These are phyloP conservation scores for Lithospermum erythrorhizon DNA, from an alignment of 257 asterid genomes.

Conservation along the genomic window DNA sequence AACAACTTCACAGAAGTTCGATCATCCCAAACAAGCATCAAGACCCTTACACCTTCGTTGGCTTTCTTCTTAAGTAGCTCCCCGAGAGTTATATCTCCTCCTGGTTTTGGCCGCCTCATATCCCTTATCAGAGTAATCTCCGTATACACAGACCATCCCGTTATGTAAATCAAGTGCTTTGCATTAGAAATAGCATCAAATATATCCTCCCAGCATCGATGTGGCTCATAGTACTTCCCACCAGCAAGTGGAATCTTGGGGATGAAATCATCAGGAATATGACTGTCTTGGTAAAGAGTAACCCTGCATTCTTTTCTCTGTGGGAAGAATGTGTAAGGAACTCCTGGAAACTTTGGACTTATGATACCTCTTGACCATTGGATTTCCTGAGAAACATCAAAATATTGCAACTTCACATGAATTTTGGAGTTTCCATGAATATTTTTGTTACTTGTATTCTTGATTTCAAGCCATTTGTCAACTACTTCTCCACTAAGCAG, in stretches of 20 bases:
- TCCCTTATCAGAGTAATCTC: slow-evolving; percentile 47
- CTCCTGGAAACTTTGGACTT: slow-evolving; percentile 21
- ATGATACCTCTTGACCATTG: slow-evolving; percentile 23
- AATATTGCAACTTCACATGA: slow-evolving; percentile 25
- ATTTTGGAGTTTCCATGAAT: slow-evolving; percentile 24
- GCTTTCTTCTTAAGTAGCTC: slow-evolving; percentile 56
- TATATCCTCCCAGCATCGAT: slow-evolving; percentile 64
- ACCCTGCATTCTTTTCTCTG: slow-evolving; percentile 45
- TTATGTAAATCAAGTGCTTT: slow-evolving; percentile 45
- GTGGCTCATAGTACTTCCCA: slow-evolving; percentile 44
- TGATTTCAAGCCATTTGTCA: slow-evolving; percentile 29
- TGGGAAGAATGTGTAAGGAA: slow-evolving; percentile 50
- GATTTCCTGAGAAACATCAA: slow-evolving; percentile 17
- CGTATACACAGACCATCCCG: slow-evolving; percentile 68
- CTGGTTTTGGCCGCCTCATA: slow-evolving; percentile 37
- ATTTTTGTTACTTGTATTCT: slow-evolving; percentile 14
- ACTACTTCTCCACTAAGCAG: slow-evolving; percentile 15
- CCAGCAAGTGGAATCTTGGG: slow-evolving; percentile 51
- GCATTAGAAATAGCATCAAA: slow-evolving; percentile 47
- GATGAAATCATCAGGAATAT: slow-evolving; percentile 47
- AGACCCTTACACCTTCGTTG: slow-evolving; percentile 53
- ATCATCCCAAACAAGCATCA: slow-evolving; percentile 71
- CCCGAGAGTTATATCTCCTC: slow-evolving; percentile 50
- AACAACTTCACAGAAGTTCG: slow-evolving; percentile 44
- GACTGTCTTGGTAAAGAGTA: slow-evolving; percentile 61